These are phyloP conservation scores for Hordeum marinum DNA, from an alignment of 176 grass and related monocot species.

Conservation along the genomic window DNA sequence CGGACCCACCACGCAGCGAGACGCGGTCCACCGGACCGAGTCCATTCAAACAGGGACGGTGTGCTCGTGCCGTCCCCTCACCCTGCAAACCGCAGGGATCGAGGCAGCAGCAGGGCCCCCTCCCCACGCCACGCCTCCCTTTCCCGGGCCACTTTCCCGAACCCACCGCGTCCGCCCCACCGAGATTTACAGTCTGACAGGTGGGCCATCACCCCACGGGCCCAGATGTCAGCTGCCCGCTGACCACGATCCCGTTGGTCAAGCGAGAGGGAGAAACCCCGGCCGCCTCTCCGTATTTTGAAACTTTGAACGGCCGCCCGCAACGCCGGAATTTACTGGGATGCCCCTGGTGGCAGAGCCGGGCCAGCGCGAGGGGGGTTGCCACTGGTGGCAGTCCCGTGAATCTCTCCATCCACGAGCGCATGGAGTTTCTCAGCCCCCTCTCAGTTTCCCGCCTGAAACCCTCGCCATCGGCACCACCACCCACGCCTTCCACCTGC, in stretches of 20 bases:
- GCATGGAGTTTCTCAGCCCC: background rate
- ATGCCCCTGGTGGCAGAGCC: background rate
- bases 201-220: accelerated
- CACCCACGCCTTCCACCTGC: background rate
- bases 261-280: background rate
- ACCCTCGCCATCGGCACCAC: background rate
- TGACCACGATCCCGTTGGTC: background rate
- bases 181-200: background rate
- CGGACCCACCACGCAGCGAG: background rate
- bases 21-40: accelerated
- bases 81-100: background rate
- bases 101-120: background rate
- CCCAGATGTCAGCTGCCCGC: accelerated
- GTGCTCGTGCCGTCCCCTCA: background rate
- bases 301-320: background rate
- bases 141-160: background rate
- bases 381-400: background rate
- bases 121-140: conserved; percentile 5
- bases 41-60: accelerated
- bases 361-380: background rate
- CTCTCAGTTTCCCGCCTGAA: conserved; percentile 57
- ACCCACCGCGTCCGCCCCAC: background rate
- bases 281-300: background rate
- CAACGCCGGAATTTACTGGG: background rate
- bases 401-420: background rate